Conservation (phyloP, 441 rosid species). For the Jatropha podagrica region DNA sequence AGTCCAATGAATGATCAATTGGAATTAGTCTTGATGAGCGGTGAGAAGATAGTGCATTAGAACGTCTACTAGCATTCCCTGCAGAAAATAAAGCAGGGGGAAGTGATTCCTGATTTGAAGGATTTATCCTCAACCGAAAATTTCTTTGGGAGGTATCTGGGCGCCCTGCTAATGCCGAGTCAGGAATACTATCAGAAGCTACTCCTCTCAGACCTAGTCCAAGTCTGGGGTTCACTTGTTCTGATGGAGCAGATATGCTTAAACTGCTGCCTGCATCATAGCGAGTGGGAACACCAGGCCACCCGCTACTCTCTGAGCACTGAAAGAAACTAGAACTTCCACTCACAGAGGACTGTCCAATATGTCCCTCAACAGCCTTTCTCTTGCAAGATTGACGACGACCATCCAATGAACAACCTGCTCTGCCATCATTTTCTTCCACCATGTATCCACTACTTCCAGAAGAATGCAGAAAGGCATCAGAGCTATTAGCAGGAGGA, state of each 20-base stretch:
- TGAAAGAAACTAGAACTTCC: conserved; percentile 59
- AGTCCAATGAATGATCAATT: conserved; percentile 45
- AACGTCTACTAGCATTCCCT: conserved; percentile 47
- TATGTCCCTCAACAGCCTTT: conserved; percentile 67
- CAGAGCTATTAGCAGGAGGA: conserved; percentile 33
- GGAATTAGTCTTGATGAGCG: conserved; percentile 43
- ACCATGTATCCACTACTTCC: conserved; percentile 40
- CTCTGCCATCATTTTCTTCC: conserved; percentile 45
- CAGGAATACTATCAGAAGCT: conserved; percentile 38
- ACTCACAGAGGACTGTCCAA: conserved; percentile 60
- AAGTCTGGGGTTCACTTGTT: conserved; percentile 46
- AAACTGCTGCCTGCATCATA: conserved; percentile 42
- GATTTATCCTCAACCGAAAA: conserved; percentile 52
- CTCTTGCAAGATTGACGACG: conserved; percentile 72
- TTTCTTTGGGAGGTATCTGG: conserved; percentile 56
- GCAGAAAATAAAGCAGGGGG: conserved; percentile 43
- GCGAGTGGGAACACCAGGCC: conserved; percentile 40
- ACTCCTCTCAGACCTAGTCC: conserved; percentile 47
- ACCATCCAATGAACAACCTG: conserved; percentile 54
- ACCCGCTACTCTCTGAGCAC: conserved; percentile 49
- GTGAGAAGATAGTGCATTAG: conserved; percentile 39
- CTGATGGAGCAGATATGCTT: conserved; percentile 43
- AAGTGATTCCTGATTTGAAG: conserved; percentile 52
- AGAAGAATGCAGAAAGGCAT: conserved; percentile 36
- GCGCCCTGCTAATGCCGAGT: conserved; percentile 31